Base-by-base conservation (phyloP, 257 asterid species). In the Lavandula angustifolia region DNA sequence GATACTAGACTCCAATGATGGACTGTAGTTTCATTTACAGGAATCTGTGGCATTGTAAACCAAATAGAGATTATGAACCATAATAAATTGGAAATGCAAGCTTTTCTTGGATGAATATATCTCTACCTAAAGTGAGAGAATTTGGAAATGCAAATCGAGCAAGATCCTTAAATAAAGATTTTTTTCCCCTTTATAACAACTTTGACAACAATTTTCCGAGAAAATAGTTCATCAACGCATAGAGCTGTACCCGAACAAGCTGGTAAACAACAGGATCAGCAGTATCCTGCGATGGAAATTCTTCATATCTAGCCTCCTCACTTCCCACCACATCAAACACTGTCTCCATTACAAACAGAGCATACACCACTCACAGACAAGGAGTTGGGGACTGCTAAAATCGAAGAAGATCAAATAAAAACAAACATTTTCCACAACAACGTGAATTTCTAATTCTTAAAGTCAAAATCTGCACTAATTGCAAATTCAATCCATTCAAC, bases 261-360 rank as follows among this genome's bases (percentile, higher is more conserved):
- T 88, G 84, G 74, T 91, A 91, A 63, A 88, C 85, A 71, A 91
- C 79, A 53, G 95, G 98, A 76, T 79, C 92, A 68, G 89, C 77
- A 55, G 75, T 56, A 70, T 70, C 67, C 37, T 64, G 77, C 17
- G 71, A 54, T 32, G 66, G 22, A 56, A 44, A 68, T 54, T 74
- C 88, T 68, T 64, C 85, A 78, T 57, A 69, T 62, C 64, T 47
- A 37, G 73, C 82, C 61, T 76, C 85, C 47, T 68, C 80, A 54
- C 43, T 76, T 51, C 76, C 82, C 76, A 75, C 85, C 60, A 78
- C 61, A 47, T 78, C 85, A 69, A 74, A 79, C 73, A 68, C 60
- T 57, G 80, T 62, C 68, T 76, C 96, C 96, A 87, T 87, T 29
- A 73, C 49, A 50, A 65, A 73, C 68, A 64, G 81, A 75, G 78